These are phyloP conservation scores for Termitomyces sp. DNA, from an alignment of 768 basidiomycete genomes.

Conservation along the genomic window DNA sequence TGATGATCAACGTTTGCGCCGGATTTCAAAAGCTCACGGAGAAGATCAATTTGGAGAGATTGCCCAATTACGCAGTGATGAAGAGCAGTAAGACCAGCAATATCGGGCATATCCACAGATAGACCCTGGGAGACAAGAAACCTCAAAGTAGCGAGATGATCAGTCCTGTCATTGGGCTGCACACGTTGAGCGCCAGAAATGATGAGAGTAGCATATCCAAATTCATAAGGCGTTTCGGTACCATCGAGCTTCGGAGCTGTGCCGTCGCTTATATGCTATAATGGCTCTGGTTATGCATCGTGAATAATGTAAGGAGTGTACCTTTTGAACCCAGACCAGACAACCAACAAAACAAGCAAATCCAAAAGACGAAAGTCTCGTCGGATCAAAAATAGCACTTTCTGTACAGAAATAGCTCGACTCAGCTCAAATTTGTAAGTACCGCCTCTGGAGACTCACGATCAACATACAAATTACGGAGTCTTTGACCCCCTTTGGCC, in stretches of 20 bases:
- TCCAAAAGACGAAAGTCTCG: constrained; percentile 22
- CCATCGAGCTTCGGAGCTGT: constrained; percentile 30
- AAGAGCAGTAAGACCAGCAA: constrained; percentile 44
- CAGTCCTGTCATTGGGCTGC: constrained; percentile 4
- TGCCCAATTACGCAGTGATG: constrained; percentile 34
- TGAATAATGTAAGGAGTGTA: constrained; percentile 3
- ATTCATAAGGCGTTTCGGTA: constrained; percentile 36
- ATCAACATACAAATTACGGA: constrained; percentile 22
- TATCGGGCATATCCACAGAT: constrained; percentile 34
- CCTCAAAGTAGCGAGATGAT: constrained; percentile 29
- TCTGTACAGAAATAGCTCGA: constrained; percentile 8
- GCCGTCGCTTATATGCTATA: not conserved
- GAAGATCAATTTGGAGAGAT: constrained; percentile 21
- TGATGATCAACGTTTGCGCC: constrained; percentile 46
- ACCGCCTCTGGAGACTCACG: constrained; percentile 10
- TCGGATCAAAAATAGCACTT: constrained; percentile 18
- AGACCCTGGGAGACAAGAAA: constrained; percentile 37
- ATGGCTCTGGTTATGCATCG: not conserved
- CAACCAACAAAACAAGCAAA: constrained; percentile 21
- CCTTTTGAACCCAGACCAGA: constrained; percentile 14
- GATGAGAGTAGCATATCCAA: constrained; percentile 35
- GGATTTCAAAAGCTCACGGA: constrained; percentile 32
- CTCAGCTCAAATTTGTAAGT: not conserved
- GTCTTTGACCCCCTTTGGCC: constrained; percentile 19
- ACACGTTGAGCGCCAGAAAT: constrained; percentile 37